Evolutionary conservation across 164 flowering plant species (phyloP), one percentile per base, ranked within the genome.

Genomic region (Tinospora cordifolia): DNA sequence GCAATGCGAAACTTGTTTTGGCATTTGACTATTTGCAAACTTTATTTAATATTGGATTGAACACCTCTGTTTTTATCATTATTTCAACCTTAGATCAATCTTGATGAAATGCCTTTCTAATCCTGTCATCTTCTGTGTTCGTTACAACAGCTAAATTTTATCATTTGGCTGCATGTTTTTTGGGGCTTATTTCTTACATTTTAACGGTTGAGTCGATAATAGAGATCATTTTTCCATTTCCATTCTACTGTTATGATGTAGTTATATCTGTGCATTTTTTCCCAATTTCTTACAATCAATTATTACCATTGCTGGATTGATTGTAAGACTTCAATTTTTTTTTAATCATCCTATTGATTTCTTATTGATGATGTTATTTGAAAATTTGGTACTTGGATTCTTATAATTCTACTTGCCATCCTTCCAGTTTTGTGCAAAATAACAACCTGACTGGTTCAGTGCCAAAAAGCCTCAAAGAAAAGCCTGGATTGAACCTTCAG

Each of bases 391-490:
- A n/a, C 66, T 57, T 17, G 47, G 26, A 24, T 63, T 44, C 57
- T 64, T 58, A 68, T 36, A 26, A 17, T 47, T 12, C 13, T 15
- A 24, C 30, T 51, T 44, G 68, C 47, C 66, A 60, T 70, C 66
- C 41, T 70, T 73, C 69, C 90, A 92, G 98, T 8, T 90, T 84
- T 79, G 66, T 93, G 63, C 88, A 93, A 72, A 87, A 87, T 79
- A 93, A 91, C 75, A 83, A 88, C 76, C 78, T 93, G 75, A 87
- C 88, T 46, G 97, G 97, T 63, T 79, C 79, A 78, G 77, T 93
- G 70, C 98, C 98, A 21, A 74, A 34, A 63, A 81, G 76, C 72
- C 90, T 91, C 17, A 44, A 10, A 49, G 73, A 66, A 68, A 89
- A 85, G 72, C 79, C 86, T 40, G 96, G 91, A 66, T 74, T 90